phyloP scores from a whole-genome alignment of 1,284 basidiomycete genomes.

The Lignosus rhinocerotis region DNA sequence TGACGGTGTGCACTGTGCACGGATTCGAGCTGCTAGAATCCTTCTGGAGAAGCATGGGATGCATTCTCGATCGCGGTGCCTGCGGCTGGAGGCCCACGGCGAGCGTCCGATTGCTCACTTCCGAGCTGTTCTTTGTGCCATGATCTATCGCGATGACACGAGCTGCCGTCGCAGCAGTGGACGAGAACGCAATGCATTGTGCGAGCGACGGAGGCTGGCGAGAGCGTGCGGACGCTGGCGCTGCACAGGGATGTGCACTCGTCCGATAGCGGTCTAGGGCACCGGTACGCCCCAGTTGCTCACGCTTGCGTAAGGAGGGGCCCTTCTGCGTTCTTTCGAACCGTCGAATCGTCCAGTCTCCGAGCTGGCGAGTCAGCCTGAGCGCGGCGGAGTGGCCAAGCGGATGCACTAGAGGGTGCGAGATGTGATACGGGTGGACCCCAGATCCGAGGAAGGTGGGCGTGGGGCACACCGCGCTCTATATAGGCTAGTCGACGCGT shows the following conservation, averaged over 20 bases:
- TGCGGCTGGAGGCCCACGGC: background rate
- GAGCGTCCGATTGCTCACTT: too few relatives aligned
- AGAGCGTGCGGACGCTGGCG: background rate
- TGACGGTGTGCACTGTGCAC: background rate
- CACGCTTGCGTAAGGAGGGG: background rate
- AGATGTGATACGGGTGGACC: constrained; percentile 14
- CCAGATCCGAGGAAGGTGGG: constrained; percentile 14
- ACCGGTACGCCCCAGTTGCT: background rate
- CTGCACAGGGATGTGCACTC: background rate
- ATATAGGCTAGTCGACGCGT: constrained; percentile 7
- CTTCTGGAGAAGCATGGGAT: background rate
- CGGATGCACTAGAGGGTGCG: constrained; percentile 4
- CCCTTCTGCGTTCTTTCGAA: background rate
- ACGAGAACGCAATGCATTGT: background rate
- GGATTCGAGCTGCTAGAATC: background rate
- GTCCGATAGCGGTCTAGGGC: constrained; percentile 13
- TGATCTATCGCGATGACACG: background rate
- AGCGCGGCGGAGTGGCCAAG: background rate
- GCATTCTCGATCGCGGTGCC: background rate
- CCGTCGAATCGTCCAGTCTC: background rate
- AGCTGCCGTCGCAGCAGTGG: background rate
- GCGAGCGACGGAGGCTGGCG: background rate
- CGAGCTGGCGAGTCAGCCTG: background rate
- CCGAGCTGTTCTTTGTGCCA: too few relatives aligned
- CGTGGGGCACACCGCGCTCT: constrained; percentile 10